Base-by-base conservation (phyloP, 108 stramenopile genomes). In the Cyclotella atomus region DNA sequence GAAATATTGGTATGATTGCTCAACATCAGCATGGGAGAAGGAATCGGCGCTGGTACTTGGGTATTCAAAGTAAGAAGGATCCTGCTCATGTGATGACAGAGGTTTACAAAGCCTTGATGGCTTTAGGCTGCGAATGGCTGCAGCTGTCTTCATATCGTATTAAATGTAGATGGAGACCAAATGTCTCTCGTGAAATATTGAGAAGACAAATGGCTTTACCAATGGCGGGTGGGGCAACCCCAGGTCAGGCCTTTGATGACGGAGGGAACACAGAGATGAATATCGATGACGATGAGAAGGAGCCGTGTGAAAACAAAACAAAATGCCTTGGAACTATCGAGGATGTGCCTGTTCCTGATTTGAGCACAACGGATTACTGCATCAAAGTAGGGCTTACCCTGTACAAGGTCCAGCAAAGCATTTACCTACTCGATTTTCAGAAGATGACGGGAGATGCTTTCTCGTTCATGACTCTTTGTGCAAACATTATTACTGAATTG, bases 21-120 rank as follows among this genome's bases (percentile, higher is more conserved):
- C 95, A 95, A 65, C 91, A 93, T 76, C 91, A 92, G 52, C 95
- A 95, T 49, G 95, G 91, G 29, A 62, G 89, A 64, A 79, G 94
- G 79, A 96, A 92, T 61, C 82, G 98, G 47, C 68, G 96, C 44
- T 99, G 99, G 99, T 99, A 98, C 72, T 84, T 99, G 43, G 99
- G 99, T 32, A 98, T 98, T 70, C 99, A 99, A 85, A 94, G 93
- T 78, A 98, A 98, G 72, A 98, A 98, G 72, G 97, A 99, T 56
- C 99, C 99, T n/a, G 97, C 95, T 17, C 98, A 97, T 71, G 99
- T 99, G 52, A 99, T 99, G 99, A 97, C 90, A 6, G 99, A 99
- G 83, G 99, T 99, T 20, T 98, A 98, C 84, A 97, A 97, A 71
- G 99, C 99, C 9, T 79, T 99, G 56, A 89, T 90, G 81, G 92